Evolutionary conservation across 768 basidiomycete genomes (phyloP).

Genomic region (Collybia sordida): DNA sequence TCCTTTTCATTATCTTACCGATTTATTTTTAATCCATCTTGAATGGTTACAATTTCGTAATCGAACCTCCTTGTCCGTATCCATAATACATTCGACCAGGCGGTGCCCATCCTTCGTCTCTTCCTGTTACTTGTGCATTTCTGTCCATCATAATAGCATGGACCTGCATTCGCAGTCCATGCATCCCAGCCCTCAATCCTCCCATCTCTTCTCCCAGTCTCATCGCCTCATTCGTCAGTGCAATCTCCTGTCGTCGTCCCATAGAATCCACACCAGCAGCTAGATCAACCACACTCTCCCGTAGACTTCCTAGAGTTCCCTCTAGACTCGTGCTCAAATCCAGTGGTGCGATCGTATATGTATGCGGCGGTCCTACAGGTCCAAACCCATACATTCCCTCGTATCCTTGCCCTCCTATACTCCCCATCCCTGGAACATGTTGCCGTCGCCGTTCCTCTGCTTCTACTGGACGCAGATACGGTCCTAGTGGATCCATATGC

Average conservation of each 20-base stretch:
- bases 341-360: conserved; percentile 51
- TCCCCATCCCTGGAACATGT: conserved; percentile 7
- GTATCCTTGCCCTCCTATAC: conserved; percentile 1
- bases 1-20: too few species aligned
- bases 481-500: conserved; percentile 22
- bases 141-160: conserved; percentile 79
- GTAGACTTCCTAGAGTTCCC: conserved; percentile 55
- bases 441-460: conserved; percentile 10
- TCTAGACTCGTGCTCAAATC: conserved; percentile 63
- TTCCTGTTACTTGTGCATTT: conserved; percentile 56
- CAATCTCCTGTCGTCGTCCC: conserved; percentile 62
- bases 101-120: conserved; percentile 22
- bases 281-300: conserved; percentile 60
- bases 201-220: conserved; percentile 74
- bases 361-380: conserved; percentile 2
- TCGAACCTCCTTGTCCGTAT: conserved; percentile 20
- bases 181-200: conserved; percentile 64
- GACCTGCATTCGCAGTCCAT: conserved; percentile 81
- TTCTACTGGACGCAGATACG: conserved; percentile 34
- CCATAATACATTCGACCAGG: conserved; percentile 12
- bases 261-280: conserved; percentile 61
- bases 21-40: too few species aligned
- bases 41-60: conserved; percentile 33
- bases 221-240: conserved; percentile 68
- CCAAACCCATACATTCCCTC: conserved; percentile 2